Base-by-base conservation (phyloP, 225 moss, liverwort and hornwort genomes). In the Marchantia paleacea region DNA sequence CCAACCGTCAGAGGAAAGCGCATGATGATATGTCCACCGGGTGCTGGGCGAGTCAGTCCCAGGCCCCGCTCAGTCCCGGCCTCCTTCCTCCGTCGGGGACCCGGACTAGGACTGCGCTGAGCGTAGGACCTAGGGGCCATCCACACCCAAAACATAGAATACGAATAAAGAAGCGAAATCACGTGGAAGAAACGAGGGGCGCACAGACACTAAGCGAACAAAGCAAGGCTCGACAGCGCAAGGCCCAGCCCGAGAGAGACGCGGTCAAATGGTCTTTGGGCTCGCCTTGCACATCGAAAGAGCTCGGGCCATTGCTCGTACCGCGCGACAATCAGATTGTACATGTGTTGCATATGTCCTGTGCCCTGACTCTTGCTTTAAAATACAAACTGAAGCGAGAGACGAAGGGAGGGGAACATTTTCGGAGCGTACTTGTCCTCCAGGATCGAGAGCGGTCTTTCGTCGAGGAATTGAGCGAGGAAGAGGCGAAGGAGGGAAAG, bases 151-250 rank as follows among this genome's bases (percentile, higher is more conserved):
- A 19, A 12, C 8, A 19, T 13, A 68, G 62, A 62, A n/a, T 22
- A 22, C 18, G 26, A 66, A 66, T 29, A 70, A 70, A 12, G 2
- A 52, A 53, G 0, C 10, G 58, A 22, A 55, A 29, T 76, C 75
- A 60, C 75, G 58, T 60, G 75, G 29, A 30, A 47, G 10, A 39
- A 76, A 47, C 39, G 58, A 76, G 58, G 55, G 75, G 75, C 60
- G 39, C 13, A 54, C 7, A 74, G 3, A 28, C 26, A 55, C 13
- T 19, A 55, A 55, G 54, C 20, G 48, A 48, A 48, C 9, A 3
- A 10, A 22, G 70, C 20, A n/a, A 71, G 50, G 70, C 12, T 72
- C 51, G 39, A n/a, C n/a, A 71, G 20, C 20, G 49, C 8, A 1
- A 22, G 51, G 19, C 9, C 10, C 49, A 50, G 67, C 39, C 48